Base-by-base conservation (phyloP, 2,329 filamentous ascomycete species). In the Claviceps sp. region DNA sequence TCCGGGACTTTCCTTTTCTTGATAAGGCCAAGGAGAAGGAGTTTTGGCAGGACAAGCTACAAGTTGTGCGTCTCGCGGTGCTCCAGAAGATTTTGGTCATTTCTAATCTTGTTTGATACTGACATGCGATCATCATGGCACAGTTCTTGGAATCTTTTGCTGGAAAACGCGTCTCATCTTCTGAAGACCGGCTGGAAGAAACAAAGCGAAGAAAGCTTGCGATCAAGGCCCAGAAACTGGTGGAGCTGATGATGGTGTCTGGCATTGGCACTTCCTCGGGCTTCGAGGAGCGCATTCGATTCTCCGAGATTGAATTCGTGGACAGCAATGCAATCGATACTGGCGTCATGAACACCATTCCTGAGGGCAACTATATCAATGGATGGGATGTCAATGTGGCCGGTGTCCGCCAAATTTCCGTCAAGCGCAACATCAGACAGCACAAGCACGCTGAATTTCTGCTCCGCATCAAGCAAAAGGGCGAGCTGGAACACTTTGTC, bases 191-290 rank as follows among this genome's bases (percentile, higher is more conserved):
- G 4, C 72, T 97, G 34, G 93, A 98, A 70, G 89, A 96, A 69
- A 97, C 93, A 9, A 98, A 98, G 73, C 81, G 93, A 54, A 79
- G 84, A 58, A 98, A 98, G 68, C 72, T 98, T 57, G 91, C 93
- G 3, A 76, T 84, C 60, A 98, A 98, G 76, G 88, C 87, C 47
- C 85, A 93, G 67, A 98, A 98, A 72, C 73, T 98, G 53, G 88
- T 98, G 11, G 93, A 98, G 74, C 75, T 98, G 55, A 98, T 98
- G 93, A 96, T 98, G 89, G 93, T 98, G 8, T 97, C 91, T 7
- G 93, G 93, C 40, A 85, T 98, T 53, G 88, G 87, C 37, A 98
- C 93, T 1, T 89, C 93, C 4, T 96, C 90, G 4, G 93, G 93
- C 2, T 98, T 97, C 65, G 93, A 98, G 69, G 93, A 98, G 72